Conservation (phyloP, 352 stramenopile species). For the Pythium sukuiense region DNA sequence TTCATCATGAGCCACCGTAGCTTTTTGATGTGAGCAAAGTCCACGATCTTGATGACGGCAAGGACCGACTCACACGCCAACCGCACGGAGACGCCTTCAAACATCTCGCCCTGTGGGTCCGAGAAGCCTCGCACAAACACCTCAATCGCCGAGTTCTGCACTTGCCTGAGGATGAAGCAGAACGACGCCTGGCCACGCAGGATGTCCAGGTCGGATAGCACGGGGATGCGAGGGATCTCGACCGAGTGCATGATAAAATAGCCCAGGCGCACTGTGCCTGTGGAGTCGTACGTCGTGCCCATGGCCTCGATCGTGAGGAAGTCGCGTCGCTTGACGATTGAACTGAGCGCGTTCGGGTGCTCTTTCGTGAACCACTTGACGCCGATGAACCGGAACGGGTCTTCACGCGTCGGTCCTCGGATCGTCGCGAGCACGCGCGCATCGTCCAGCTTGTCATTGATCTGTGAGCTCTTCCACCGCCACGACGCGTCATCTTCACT, state of each 20-base stretch:
- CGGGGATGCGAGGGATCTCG: conserved; percentile 32
- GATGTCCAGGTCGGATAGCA: conserved; percentile 34
- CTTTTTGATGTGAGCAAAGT: conserved; percentile 68
- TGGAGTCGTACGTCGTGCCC: conserved; percentile 42
- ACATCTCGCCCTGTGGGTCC: conserved; percentile 37
- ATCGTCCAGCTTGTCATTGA: conserved; percentile 33
- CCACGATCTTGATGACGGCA: conserved; percentile 39
- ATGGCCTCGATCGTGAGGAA: conserved; percentile 51
- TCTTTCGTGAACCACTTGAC: conserved; percentile 47
- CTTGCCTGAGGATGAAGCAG: conserved; percentile 43
- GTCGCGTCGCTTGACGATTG: conserved; percentile 47
- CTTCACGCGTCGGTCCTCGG: conserved; percentile 20
- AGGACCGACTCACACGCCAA: conserved; percentile 43
- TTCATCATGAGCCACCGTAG: conserved; percentile 55
- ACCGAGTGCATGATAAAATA: conserved; percentile 65
- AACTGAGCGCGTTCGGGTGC: conserved; percentile 20
- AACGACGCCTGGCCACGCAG: conserved; percentile 38
- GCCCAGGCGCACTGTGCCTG: conserved; percentile 34
- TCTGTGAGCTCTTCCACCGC: conserved; percentile 28
- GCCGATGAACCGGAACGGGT: conserved; percentile 46
- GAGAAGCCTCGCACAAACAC: conserved; percentile 51
- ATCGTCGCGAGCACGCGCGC: conserved; percentile 34
- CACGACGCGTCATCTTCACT: conserved; percentile 28
- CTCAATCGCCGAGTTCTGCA: conserved; percentile 33
- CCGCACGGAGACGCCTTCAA: conserved; percentile 31